phyloP scores from a whole-genome alignment of 768 basidiomycete species.

The Amanita pseudoporphyria region DNA sequence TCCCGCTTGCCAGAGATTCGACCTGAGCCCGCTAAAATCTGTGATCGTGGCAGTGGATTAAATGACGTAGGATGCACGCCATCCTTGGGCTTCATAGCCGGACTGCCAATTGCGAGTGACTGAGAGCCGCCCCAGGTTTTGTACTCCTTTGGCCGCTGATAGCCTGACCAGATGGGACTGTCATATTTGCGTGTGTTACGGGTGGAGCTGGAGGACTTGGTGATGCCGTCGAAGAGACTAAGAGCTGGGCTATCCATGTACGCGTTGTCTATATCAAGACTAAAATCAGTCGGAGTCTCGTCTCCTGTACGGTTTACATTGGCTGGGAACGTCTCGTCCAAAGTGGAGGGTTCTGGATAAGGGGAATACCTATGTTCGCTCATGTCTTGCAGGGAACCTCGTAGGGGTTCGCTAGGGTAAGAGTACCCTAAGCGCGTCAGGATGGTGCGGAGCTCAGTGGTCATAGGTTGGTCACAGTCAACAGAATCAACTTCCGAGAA shows the following conservation, averaged over 20 bases:
- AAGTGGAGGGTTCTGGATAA: conserved; percentile 35
- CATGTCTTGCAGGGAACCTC: conserved; percentile 52
- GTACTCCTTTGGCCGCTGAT: conserved; percentile 31
- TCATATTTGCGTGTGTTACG: conserved; percentile 38
- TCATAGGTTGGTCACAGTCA: conserved; percentile 31
- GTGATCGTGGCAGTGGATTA: conserved; percentile 47
- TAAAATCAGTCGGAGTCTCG: conserved; percentile 38
- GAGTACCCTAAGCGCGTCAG: conserved; percentile 61
- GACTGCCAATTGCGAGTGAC: conserved; percentile 44
- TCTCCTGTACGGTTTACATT: conserved; percentile 27
- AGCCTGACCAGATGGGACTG: conserved; percentile 38
- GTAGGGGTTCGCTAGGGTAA: conserved; percentile 44
- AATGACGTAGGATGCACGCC: conserved; percentile 59
- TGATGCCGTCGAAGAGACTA: conserved; percentile 40
- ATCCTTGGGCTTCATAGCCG: conserved; percentile 62
- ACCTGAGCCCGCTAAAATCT: conserved; percentile 56
- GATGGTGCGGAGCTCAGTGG: conserved; percentile 55
- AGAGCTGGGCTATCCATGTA: conserved; percentile 38
- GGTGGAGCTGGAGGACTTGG: conserved; percentile 39
- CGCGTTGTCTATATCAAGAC: conserved; percentile 25
- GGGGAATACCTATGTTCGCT: conserved; percentile 45
- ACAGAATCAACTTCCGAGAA: conserved; percentile 16
- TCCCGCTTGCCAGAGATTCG: conserved; percentile 67
- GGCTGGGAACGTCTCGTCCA: conserved; percentile 48
- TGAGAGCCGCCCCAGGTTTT: conserved; percentile 44